Evolutionary conservation across 208 protist species (phyloP), one percentile per base, ranked within the genome.

Genomic region (Trypanosoma conorhini): DNA sequence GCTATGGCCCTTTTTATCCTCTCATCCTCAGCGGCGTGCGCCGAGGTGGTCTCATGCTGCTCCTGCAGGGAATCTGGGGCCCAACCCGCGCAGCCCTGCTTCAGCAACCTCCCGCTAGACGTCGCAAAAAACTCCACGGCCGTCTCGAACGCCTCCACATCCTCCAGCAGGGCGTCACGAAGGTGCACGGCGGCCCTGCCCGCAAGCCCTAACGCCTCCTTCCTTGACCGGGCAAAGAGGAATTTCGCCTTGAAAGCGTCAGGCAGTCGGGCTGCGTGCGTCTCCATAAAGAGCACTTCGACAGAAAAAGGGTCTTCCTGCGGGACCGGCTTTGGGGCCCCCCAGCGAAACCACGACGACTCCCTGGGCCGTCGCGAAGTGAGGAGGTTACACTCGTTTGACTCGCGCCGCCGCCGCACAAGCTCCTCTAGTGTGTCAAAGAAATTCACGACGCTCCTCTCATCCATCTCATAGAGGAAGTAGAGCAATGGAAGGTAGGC

Each of bases 321-420:
- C 31, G 26, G 30, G 15, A 19, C 40, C 24, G 52, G n/a, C 30
- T 55, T 58, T n/a, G 62, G 31, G 7, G 62, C 54, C 5, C 67
- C 72, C 67, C 72, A 81, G 15, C 74, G 72, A 65, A 87, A 83
- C 82, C 78, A 87, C 0, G 71, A 76, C 12, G 75, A 74, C 17
- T 51, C 56, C 56, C 77, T 76, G 46, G 68, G 73, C 30, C 61
- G 72, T n/a, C 81, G 58, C 15, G 75, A 24, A 26, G 60, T 62
- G 1, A 82, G 33, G 17, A 75, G 48, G 19, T 62, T 74, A 12
- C 35, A 58, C 56, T 83, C 79, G 26, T 55, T 57, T 30, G 21
- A 21, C 17, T 71, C 33, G 33, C 33, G 64, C 13, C 74, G 57
- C 19, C 38, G 63, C 35, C 70, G 81, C 54, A 82, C 35, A 31